Evolutionary conservation across 805 yeast species (phyloP).

Genomic region (Limtongia smithiae): DNA sequence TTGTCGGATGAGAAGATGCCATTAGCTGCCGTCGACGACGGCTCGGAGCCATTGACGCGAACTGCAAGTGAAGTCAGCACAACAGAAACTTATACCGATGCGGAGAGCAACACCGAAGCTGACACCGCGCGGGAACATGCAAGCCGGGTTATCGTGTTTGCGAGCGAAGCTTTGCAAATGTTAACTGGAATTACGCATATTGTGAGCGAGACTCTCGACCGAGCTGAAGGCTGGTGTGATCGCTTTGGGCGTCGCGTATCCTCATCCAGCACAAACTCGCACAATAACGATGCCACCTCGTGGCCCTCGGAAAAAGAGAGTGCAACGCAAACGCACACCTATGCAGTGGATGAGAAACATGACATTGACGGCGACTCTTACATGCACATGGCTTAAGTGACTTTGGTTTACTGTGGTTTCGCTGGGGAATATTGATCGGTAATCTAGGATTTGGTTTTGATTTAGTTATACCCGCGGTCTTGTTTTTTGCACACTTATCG

Average conservation of each 20-base stretch:
- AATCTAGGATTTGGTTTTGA: too few species aligned
- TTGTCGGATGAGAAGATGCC: neutral
- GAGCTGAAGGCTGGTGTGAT: slow-evolving; percentile 77
- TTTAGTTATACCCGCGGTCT: too few species aligned
- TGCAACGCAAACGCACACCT: too few species aligned
- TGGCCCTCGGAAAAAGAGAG: too few species aligned
- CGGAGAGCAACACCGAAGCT: neutral
- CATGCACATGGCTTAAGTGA: too few species aligned
- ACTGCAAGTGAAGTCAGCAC: neutral
- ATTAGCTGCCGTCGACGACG: neutral
- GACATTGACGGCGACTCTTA: too few species aligned
- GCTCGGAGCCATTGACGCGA: neutral
- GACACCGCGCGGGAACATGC: slow-evolving; percentile 41
- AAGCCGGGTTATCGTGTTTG: slow-evolving; percentile 72
- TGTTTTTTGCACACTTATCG: too few species aligned
- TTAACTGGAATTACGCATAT: slow-evolving; percentile 76
- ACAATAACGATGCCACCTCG: too few species aligned
- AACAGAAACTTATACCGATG: too few species aligned
- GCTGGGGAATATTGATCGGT: too few species aligned
- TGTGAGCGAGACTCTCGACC: slow-evolving; percentile 76
- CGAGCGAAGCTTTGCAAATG: slow-evolving; percentile 87
- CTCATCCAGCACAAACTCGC: neutral
- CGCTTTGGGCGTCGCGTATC: slow-evolving; percentile 32
- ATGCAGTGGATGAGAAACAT: too few species aligned
- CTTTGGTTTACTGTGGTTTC: too few species aligned